These are phyloP conservation scores for Mycena pura DNA, from an alignment of 768 basidiomycete genomes.

Conservation along the genomic window DNA sequence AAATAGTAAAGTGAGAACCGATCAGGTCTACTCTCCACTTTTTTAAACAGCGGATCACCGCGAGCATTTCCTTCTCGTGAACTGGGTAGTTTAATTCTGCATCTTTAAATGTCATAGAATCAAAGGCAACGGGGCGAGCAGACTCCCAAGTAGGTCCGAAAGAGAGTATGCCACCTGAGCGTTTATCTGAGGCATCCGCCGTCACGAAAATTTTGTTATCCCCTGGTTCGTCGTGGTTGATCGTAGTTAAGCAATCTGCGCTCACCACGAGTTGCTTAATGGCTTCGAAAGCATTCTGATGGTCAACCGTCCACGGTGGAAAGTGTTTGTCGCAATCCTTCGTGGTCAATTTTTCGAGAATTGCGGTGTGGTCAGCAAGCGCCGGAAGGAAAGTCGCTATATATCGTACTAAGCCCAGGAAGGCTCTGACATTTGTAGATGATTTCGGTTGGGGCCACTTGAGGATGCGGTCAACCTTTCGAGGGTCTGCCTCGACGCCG, in stretches of 20 bases:
- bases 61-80: conserved; percentile 25
- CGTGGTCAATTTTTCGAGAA: not conserved
- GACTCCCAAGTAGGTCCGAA: conserved; percentile 33
- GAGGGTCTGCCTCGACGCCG: conserved; percentile 32
- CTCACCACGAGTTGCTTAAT: conserved; percentile 39
- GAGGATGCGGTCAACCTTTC: conserved; percentile 28
- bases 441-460: conserved; percentile 30
- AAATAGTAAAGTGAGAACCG: conserved; percentile 28
- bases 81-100: conserved; percentile 38
- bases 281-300: conserved; percentile 34
- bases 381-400: conserved; percentile 30
- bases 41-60: conserved; percentile 34
- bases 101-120: conserved; percentile 31
- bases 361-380: conserved; percentile 25
- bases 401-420: conserved; percentile 33
- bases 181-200: conserved; percentile 34
- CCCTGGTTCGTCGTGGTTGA: conserved; percentile 39
- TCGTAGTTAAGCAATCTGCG: conserved; percentile 33
- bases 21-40: conserved; percentile 29
- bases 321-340: not conserved
- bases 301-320: conserved; percentile 25
- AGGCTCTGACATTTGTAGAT: conserved; percentile 26
- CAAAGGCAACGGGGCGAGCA: conserved; percentile 37
- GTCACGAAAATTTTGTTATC: conserved; percentile 41
- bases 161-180: conserved; percentile 34